Evolutionary conservation across 805 yeast species (phyloP).

Genomic region (Lipomyces starkeyi): DNA sequence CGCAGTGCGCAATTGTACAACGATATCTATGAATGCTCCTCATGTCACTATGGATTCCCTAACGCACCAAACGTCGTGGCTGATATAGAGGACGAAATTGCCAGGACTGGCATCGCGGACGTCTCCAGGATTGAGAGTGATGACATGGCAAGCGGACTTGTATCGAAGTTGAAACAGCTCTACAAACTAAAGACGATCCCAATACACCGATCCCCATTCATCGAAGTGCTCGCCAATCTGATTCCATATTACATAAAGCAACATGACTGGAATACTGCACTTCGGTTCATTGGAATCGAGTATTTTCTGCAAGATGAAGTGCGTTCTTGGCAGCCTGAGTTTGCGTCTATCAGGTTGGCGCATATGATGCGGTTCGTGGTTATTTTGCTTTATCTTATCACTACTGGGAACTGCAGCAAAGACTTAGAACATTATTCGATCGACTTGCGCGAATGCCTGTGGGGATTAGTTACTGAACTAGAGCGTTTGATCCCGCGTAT

Average conservation of each 20-base stretch:
- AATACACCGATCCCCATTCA: conserved; percentile 18
- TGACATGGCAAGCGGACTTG: not conserved
- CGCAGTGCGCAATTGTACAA: not conserved
- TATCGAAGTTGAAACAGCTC: not conserved
- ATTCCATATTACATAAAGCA: conserved; percentile 7
- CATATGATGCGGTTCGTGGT: conserved; percentile 19
- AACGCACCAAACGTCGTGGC: conserved; percentile 13
- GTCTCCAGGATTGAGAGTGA: not conserved
- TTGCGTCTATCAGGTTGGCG: conserved; percentile 15
- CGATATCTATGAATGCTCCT: conserved; percentile 13
- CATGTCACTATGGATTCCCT: conserved; percentile 11
- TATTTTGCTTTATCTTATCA: conserved; percentile 8
- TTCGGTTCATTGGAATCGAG: conserved; percentile 13
- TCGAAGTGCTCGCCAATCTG: not conserved
- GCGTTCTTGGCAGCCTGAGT: not conserved
- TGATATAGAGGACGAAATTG: not conserved
- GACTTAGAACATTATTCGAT: not conserved
- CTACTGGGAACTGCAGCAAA: not conserved
- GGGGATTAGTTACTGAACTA: conserved; percentile 15
- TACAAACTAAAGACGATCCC: conserved; percentile 10
- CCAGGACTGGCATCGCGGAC: not conserved
- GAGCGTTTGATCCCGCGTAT: conserved; percentile 9
- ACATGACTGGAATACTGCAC: conserved; percentile 11
- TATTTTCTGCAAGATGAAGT: conserved; percentile 19
- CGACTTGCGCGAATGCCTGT: conserved; percentile 17